A percentile compares a stretch with the other conserved stretches of the same genome.
These are phyloP conservation scores for Malassezia psittaci DNA, from an alignment of 1,284 basidiomycete species.

Conservation along the genomic window DNA sequence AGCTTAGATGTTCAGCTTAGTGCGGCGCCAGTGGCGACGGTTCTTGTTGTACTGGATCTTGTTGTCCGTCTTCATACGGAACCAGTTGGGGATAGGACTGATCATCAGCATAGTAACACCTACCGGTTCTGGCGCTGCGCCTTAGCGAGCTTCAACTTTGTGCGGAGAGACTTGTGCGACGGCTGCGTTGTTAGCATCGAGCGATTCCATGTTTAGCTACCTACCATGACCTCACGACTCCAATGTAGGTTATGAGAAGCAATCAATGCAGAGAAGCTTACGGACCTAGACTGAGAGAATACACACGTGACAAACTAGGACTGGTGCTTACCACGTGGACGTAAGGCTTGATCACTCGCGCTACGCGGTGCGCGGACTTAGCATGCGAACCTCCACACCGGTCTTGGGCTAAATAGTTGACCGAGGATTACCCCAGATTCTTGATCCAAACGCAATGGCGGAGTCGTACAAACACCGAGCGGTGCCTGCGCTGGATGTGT, in stretches of 20 bases:
- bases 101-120: constrained; percentile 1
- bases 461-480: constrained; percentile 5
- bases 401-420: not conserved
- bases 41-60: constrained; percentile 68
- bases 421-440: not conserved
- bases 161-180: constrained; percentile 94
- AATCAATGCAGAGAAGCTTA: not conserved
- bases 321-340: constrained; percentile 7
- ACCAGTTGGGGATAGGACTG: constrained; percentile 95
- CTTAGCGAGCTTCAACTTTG: constrained; percentile 93
- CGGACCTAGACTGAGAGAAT: too few species aligned
- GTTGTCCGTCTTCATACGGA: constrained; percentile 88
- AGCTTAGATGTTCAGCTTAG: constrained; percentile 43
- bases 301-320: not conserved
- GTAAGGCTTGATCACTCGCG: not conserved
- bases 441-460: not conserved
- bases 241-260: not conserved
- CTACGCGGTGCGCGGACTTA: too few species aligned
- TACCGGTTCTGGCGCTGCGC: constrained; percentile 89
- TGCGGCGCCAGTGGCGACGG: constrained; percentile 46
- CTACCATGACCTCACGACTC: not conserved
- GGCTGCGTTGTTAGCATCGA: constrained; percentile 53
- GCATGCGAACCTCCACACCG: too few species aligned
- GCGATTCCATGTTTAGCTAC: not conserved
- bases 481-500: constrained; percentile 46